phyloP scores from a whole-genome alignment of 768 basidiomycete species.

The Terana coerulea region DNA sequence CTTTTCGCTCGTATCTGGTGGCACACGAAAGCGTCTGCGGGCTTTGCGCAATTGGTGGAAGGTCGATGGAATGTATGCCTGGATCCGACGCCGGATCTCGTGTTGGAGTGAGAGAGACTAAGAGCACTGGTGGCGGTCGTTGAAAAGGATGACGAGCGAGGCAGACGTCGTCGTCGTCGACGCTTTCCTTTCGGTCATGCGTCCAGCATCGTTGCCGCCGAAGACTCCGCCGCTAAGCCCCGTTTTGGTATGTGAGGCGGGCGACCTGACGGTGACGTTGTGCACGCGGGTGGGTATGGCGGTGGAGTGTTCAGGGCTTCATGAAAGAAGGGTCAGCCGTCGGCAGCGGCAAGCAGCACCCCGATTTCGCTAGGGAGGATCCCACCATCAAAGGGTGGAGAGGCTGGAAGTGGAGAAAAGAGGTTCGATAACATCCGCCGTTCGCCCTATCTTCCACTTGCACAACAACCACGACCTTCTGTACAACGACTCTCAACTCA shows the following conservation, averaged over 20 bases:
- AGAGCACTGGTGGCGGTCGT: neutral
- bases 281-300: neutral
- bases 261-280: conserved; percentile 4
- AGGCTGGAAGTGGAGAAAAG: conserved; percentile 12
- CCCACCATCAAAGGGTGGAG: conserved; percentile 12
- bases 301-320: neutral
- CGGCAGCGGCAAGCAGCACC: conserved; percentile 4
- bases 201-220: neutral
- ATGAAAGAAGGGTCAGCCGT: neutral
- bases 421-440: conserved; percentile 6
- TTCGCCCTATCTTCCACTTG: neutral
- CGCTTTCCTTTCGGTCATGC: neutral
- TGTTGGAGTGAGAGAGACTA: neutral
- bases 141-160: conserved; percentile 1
- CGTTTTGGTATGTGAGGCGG: neutral
- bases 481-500: neutral
- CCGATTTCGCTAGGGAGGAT: neutral
- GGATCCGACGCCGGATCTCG: neutral
- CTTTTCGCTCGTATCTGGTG: neutral
- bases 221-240: neutral
- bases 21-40: neutral
- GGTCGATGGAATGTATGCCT: neutral
- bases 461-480: conserved; percentile 5
- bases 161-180: neutral
- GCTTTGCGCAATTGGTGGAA: conserved; percentile 10